Evolutionary conservation across 768 basidiomycete species (phyloP), one percentile per base, ranked within the genome.

Genomic region (Rhodotorula diobovata): DNA sequence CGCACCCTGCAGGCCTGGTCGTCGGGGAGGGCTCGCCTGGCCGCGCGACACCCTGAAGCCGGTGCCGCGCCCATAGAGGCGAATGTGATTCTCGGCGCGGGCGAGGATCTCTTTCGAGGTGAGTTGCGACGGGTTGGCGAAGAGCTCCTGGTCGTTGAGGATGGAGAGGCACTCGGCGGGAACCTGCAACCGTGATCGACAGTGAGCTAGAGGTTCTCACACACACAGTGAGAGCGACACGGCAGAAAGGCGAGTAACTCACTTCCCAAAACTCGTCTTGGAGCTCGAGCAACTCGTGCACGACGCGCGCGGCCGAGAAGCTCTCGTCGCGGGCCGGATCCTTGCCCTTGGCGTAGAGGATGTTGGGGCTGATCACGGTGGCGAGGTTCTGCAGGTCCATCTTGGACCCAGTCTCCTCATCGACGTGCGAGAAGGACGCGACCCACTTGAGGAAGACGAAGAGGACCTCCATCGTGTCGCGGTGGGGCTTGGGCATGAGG

Each of bases 361-460:
- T 98, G 77, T 92, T 97, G n/a, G 96, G 96, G 78, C 90, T 89
- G 76, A 98, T 94, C 81, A 98, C 95, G 16, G 93, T 97, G 46
- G 96, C 93, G 75, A 99, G 85, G 80, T 99, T 99, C 28, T 85
- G 85, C 58, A 98, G 83, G 81, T 99, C 96, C 96, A 99, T 99
- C 83, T 95, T 94, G 82, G 91, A 94, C 53, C 94, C 94, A 0
- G 95, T 97, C 78, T 91, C 91, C 76, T 93, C 92, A 78, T 97
- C 94, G 83, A 94, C 87, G 81, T 99, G 95, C 60, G 96, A 93
- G 80, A 99, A 99, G 4, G 93, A 96, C 18, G 95, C 95, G 20
- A 99, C 96, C 96, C 96, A 99, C 81, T 97, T 96, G 75, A 99
- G 85, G 83, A 99, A 99, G 41, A 96, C 94, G 79, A 96, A 97